Evolutionary conservation across 2,329 filamentous ascomycete species (phyloP).

Genomic region (Aspergillus aculeatinus): DNA sequence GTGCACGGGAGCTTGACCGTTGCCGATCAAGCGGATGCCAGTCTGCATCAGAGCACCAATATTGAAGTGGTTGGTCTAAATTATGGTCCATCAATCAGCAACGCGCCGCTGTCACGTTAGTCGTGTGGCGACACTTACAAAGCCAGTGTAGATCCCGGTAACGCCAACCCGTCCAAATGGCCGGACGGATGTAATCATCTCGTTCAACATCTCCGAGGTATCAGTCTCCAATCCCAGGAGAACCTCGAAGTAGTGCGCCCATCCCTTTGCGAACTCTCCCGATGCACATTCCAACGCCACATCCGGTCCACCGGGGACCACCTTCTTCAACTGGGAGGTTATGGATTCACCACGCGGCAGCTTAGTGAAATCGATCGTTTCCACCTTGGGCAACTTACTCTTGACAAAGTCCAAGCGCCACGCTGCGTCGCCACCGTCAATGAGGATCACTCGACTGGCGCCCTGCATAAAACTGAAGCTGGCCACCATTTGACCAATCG

Average conservation of each 20-base stretch:
- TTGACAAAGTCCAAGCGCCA: constrained; percentile 69
- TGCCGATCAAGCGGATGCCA: constrained; percentile 74
- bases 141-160: constrained; percentile 68
- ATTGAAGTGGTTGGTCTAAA: constrained; percentile 75
- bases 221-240: constrained; percentile 74
- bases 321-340: constrained; percentile 69
- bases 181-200: constrained; percentile 54
- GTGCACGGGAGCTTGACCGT: constrained; percentile 72
- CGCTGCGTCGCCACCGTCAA: constrained; percentile 65
- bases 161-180: constrained; percentile 67
- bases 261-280: constrained; percentile 63
- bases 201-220: constrained; percentile 65
- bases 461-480: constrained; percentile 68
- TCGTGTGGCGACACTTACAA: constrained; percentile 42
- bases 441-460: constrained; percentile 72
- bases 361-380: constrained; percentile 68
- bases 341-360: constrained; percentile 64
- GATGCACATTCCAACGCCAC: constrained; percentile 68
- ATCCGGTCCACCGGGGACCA: constrained; percentile 72
- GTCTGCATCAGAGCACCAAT: constrained; percentile 82
- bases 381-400: constrained; percentile 63
- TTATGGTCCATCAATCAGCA: background rate
- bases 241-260: constrained; percentile 61
- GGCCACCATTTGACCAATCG: constrained; percentile 77
- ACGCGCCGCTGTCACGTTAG: background rate